A percentile compares a stretch with the other conserved stretches of the same genome.
Evolutionary conservation across 2,329 filamentous ascomycete genomes (phyloP).

Genomic region (Dichotomopilus funicola): DNA sequence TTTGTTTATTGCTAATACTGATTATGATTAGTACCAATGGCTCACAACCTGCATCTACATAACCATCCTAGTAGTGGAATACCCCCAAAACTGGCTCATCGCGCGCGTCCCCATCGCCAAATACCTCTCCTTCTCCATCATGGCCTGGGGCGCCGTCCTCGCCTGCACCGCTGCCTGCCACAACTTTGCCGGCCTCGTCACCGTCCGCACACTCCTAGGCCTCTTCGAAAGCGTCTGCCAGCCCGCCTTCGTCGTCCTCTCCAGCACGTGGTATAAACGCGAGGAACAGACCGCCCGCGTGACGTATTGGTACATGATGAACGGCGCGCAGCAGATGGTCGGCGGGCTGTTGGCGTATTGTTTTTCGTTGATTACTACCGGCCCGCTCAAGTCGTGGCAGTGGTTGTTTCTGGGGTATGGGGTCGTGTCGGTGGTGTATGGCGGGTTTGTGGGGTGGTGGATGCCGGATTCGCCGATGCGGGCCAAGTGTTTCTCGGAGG

Average conservation of each 20-base stretch:
- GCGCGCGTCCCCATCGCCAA: conserved; percentile 59
- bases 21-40: conserved; percentile 55
- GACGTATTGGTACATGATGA: conserved; percentile 75
- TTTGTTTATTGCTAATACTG: not conserved
- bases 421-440: conserved; percentile 55
- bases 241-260: conserved; percentile 61
- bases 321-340: conserved; percentile 62
- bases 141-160: conserved; percentile 56
- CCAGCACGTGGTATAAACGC: conserved; percentile 63
- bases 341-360: conserved; percentile 65
- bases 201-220: conserved; percentile 59
- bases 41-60: conserved; percentile 70
- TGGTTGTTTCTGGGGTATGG: conserved; percentile 63
- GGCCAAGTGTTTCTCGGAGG: conserved; percentile 61
- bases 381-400: conserved; percentile 58
- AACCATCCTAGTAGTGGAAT: conserved; percentile 63
- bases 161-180: conserved; percentile 55
- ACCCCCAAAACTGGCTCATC: conserved; percentile 55
- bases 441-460: conserved; percentile 55
- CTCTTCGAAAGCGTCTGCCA: conserved; percentile 66
- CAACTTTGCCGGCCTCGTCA: conserved; percentile 53
- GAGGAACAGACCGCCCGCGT: conserved; percentile 61
- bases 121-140: conserved; percentile 57
- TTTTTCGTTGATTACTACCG: conserved; percentile 45
- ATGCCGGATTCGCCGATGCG: conserved; percentile 67